phyloP scores from a whole-genome alignment of 345 rosid genomes.

The Eucalyptus curtisii region DNA sequence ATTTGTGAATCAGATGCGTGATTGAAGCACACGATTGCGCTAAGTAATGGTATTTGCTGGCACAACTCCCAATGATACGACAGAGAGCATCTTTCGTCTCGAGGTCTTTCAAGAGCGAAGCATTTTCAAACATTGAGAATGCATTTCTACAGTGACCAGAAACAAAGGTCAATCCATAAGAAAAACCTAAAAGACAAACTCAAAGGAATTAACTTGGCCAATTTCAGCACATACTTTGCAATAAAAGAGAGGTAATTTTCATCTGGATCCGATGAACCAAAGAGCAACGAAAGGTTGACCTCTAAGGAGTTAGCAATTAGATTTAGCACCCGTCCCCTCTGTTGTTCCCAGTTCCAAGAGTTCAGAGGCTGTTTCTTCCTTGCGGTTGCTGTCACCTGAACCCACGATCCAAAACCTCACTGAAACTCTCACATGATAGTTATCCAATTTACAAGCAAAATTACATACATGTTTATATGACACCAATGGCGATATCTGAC shows the following conservation, averaged over 20 bases:
- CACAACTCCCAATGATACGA: conserved; percentile 74
- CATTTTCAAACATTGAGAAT: conserved; percentile 71
- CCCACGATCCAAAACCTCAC: background rate
- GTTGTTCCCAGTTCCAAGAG: conserved; percentile 88
- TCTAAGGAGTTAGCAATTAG: conserved; percentile 88
- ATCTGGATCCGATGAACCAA: conserved; percentile 73
- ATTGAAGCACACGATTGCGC: conserved; percentile 84
- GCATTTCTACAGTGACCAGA: conserved; percentile 43
- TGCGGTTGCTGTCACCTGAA: conserved; percentile 37
- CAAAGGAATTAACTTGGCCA: background rate
- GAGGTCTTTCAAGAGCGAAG: conserved; percentile 45
- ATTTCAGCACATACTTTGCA: conserved; percentile 40
- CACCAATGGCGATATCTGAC: background rate
- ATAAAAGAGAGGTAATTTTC: conserved; percentile 88
- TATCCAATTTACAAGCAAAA: background rate
- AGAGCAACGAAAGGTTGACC: conserved; percentile 77
- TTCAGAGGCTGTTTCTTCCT: conserved; percentile 58
- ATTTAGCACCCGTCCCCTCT: conserved; percentile 73
- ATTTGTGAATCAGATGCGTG: conserved; percentile 78
- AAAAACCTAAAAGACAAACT: background rate
- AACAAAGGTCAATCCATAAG: background rate
- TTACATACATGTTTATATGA: background rate
- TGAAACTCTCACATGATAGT: background rate
- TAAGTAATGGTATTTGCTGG: conserved; percentile 68
- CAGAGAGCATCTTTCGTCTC: conserved; percentile 84